Percentiles rank a stretch among this genome's conserved stretches.
phyloP scores from a whole-genome alignment of 257 asterid species.

The Solanum pennellii region DNA sequence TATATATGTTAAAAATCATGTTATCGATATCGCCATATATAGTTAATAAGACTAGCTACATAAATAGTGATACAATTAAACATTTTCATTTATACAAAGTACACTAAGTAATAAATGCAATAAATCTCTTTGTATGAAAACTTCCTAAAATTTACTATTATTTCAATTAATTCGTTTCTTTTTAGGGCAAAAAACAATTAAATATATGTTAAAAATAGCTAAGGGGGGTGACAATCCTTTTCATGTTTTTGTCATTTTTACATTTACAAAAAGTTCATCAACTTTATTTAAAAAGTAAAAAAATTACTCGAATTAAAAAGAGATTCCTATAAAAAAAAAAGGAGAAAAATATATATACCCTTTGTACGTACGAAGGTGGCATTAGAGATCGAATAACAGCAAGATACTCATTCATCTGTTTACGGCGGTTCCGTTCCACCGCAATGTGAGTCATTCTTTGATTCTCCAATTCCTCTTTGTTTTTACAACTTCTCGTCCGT shows the following conservation, averaged over 20 bases:
- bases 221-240: neutral
- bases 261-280: conserved; percentile 1
- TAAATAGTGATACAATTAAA: neutral
- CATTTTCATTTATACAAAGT: neutral
- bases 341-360: conserved; percentile 6
- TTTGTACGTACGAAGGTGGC: conserved; percentile 37
- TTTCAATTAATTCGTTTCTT: neutral
- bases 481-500: conserved; percentile 24
- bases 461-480: conserved; percentile 32
- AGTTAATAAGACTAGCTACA: neutral
- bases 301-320: neutral
- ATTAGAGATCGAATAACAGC: conserved; percentile 30
- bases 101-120: neutral
- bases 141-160: neutral
- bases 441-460: conserved; percentile 47
- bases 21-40: neutral
- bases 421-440: conserved; percentile 31
- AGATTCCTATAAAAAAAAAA: neutral
- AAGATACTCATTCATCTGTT: conserved; percentile 41
- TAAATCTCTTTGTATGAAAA: neutral
- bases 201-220: neutral
- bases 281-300: neutral
- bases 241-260: conserved; percentile 1
- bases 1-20: neutral
- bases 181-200: neutral